Evolutionary conservation across 2,329 filamentous ascomycete species (phyloP).

Genomic region (Diaporthe nobilis): DNA sequence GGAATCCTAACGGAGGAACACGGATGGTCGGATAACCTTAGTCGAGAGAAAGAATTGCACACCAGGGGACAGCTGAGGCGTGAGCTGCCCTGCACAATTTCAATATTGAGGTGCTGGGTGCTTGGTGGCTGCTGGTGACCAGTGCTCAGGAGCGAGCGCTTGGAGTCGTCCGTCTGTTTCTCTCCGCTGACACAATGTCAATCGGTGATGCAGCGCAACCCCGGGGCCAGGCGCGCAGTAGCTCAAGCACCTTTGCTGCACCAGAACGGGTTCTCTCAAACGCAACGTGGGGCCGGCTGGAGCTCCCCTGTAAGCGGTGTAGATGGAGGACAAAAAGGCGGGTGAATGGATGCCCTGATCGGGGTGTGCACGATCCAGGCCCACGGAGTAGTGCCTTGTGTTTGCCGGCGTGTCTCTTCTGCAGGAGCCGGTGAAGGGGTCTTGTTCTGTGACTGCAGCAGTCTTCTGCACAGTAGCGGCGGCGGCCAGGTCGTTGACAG

Average conservation of each 20-base stretch:
- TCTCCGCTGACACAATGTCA: neutral
- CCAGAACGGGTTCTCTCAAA: slow-evolving; percentile 22
- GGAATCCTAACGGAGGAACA: slow-evolving; percentile 16
- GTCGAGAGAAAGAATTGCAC: neutral
- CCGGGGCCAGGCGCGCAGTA: slow-evolving; percentile 6
- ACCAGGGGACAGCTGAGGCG: neutral
- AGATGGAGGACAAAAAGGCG: slow-evolving; percentile 15
- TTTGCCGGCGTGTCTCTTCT: neutral
- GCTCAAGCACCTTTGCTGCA: slow-evolving; percentile 14
- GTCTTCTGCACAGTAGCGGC: neutral
- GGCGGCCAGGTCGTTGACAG: neutral
- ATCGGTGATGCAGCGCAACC: neutral
- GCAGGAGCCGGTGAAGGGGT: slow-evolving; percentile 7
- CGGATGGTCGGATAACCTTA: slow-evolving; percentile 25
- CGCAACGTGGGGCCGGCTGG: slow-evolving; percentile 30
- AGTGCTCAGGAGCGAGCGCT: neutral
- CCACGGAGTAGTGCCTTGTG: neutral
- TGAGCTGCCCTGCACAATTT: neutral
- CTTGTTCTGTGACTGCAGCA: neutral
- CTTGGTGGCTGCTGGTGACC: neutral
- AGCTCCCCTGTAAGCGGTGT: slow-evolving; percentile 36
- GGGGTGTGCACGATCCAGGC: neutral
- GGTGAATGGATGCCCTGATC: slow-evolving; percentile 14
- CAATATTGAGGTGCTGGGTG: slow-evolving; percentile 5
- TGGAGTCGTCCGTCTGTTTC: neutral